Percentiles rank a stretch among this genome's conserved stretches.
phyloP scores from a whole-genome alignment of 2,329 filamentous ascomycete species.

The Penicillium sumatraense region DNA sequence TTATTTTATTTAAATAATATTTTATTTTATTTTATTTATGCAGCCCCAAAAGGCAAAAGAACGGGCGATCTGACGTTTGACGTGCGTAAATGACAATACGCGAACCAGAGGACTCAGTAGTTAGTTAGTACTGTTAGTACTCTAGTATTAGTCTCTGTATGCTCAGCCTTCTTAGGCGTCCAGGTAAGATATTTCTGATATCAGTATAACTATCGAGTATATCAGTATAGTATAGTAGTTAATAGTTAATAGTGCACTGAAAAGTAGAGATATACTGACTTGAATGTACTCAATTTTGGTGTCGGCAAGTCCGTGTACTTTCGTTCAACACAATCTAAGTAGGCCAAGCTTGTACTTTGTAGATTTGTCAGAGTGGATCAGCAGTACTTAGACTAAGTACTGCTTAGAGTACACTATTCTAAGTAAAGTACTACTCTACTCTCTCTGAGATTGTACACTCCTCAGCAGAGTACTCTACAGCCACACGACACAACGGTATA shows the following conservation, averaged over 20 bases:
- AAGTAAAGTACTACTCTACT: background rate
- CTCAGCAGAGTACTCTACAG: too few species aligned
- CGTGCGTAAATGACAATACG: conserved; percentile 1
- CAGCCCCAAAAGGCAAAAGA: background rate
- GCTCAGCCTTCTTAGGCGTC: conserved; percentile 6
- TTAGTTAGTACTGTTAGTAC: background rate
- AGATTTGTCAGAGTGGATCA: background rate
- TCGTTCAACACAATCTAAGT: background rate
- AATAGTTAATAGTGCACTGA: background rate
- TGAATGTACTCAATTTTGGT: conserved; percentile 7
- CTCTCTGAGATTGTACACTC: too few species aligned
- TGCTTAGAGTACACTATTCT: too few species aligned
- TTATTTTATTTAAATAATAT: conserved; percentile 2
- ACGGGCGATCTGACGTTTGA: background rate
- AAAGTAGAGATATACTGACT: conserved; percentile 6
- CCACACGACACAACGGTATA: background rate
- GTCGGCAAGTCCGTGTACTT: conserved; percentile 17
- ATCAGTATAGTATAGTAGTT: background rate
- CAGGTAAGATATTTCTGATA: too few species aligned
- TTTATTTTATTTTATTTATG: background rate
- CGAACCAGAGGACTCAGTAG: background rate
- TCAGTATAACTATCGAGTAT: too few species aligned
- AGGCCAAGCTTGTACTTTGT: background rate
- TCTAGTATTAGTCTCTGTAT: background rate
- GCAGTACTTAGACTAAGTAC: too few species aligned